Evolutionary conservation across 2,329 filamentous ascomycete species (phyloP).

Genomic region (Ilyonectria sp.): DNA sequence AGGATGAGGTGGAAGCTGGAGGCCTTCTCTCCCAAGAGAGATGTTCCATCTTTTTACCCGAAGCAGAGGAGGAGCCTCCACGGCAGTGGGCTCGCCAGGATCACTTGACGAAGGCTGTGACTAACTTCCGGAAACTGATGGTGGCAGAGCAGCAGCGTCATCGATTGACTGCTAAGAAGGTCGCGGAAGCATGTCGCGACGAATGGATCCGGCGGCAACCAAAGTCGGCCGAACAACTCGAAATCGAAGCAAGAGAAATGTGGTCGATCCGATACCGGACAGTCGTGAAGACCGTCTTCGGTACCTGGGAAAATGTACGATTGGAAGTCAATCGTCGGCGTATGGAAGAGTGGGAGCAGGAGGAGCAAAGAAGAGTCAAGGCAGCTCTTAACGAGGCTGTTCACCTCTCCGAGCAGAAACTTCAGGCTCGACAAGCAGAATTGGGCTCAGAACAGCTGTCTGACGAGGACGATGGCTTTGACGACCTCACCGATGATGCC

Average conservation of each 20-base stretch:
- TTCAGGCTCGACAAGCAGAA: conserved; percentile 72
- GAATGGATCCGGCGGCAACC: conserved; percentile 82
- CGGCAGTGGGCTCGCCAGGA: conserved; percentile 90
- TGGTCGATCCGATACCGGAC: conserved; percentile 79
- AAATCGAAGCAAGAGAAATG: conserved; percentile 80
- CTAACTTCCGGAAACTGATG: conserved; percentile 86
- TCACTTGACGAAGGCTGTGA: conserved; percentile 84
- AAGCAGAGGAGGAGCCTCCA: conserved; percentile 79
- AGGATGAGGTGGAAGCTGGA: conserved; percentile 81
- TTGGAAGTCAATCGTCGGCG: conserved; percentile 73
- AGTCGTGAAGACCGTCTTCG: conserved; percentile 71
- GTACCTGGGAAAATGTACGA: conserved; percentile 77
- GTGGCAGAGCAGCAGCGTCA: conserved; percentile 85
- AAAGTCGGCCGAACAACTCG: conserved; percentile 84
- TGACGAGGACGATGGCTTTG: conserved; percentile 62
- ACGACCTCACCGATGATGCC: conserved; percentile 64
- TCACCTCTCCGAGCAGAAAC: conserved; percentile 78
- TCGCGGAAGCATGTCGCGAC: conserved; percentile 84
- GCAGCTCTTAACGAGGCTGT: conserved; percentile 82
- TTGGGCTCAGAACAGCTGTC: conserved; percentile 67
- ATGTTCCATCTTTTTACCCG: conserved; percentile 81
- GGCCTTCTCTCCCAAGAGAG: conserved; percentile 80
- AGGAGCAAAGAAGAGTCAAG: conserved; percentile 75
- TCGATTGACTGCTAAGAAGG: conserved; percentile 80
- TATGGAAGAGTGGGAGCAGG: conserved; percentile 74